phyloP scores from a whole-genome alignment of 495 filamentous ascomycete species.

The Margaritispora aquatica region DNA sequence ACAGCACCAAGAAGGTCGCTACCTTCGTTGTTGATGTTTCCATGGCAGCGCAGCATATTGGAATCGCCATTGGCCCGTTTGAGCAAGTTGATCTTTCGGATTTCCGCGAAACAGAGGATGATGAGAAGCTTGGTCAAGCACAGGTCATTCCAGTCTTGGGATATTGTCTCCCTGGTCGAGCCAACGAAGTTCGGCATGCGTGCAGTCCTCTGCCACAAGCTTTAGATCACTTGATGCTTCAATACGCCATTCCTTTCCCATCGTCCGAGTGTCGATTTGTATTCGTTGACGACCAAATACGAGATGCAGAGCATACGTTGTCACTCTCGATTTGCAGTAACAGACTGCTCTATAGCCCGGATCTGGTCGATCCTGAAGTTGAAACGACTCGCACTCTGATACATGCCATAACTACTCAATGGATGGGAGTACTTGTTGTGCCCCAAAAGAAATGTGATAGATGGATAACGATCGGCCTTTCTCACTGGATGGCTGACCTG shows the following conservation, averaged over 20 bases:
- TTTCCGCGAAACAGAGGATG: conserved; percentile 82
- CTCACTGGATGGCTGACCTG: conserved; percentile 87
- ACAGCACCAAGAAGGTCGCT: conserved; percentile 74
- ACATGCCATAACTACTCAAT: conserved; percentile 84
- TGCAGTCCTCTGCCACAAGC: conserved; percentile 53
- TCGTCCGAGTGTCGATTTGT: conserved; percentile 75
- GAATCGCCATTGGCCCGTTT: conserved; percentile 90
- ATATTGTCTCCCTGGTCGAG: conserved; percentile 81
- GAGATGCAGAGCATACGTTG: conserved; percentile 68
- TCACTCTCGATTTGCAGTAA: conserved; percentile 84
- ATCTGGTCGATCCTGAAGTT: conserved; percentile 76
- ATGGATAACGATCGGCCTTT: conserved; percentile 88
- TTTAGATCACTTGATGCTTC: conserved; percentile 79
- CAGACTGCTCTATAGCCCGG: conserved; percentile 72
- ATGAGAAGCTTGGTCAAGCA: conserved; percentile 70
- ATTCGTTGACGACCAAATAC: conserved; percentile 82
- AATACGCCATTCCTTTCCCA: conserved; percentile 80
- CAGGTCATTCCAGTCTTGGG: conserved; percentile 80
- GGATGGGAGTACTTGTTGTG: conserved; percentile 85
- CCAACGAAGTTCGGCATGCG: conserved; percentile 74
- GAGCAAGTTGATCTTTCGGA: conserved; percentile 86
- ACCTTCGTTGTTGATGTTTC: conserved; percentile 67
- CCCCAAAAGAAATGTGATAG: conserved; percentile 72
- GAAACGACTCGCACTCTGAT: conserved; percentile 70
- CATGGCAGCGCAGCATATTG: conserved; percentile 78